Evolutionary conservation across 1,284 basidiomycete genomes (phyloP).

Genomic region (Megacollybia platyphylla): DNA sequence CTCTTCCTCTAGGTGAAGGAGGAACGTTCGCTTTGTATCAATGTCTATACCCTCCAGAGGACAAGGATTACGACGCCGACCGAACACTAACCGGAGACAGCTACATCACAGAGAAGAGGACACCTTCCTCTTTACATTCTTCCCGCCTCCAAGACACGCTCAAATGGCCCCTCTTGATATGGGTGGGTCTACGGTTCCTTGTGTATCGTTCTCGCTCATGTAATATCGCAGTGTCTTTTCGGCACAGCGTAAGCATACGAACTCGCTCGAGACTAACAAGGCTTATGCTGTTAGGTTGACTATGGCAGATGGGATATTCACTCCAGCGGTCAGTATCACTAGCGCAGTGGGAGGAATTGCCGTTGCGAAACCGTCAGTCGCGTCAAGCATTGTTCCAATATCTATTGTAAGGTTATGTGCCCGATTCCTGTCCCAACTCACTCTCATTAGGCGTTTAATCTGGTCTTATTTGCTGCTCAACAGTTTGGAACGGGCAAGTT

Average conservation of each 20-base stretch:
- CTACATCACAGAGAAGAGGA: conserved; percentile 6
- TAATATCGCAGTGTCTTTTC: conserved; percentile 20
- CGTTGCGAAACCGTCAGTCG: conserved; percentile 38
- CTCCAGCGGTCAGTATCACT: conserved; percentile 57
- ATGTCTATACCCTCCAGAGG: conserved; percentile 39
- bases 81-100: conserved; percentile 40
- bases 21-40: conserved; percentile 55
- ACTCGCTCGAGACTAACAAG: neutral
- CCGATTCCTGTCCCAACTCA: neutral
- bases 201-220: conserved; percentile 4
- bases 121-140: conserved; percentile 3
- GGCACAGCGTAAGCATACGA: conserved; percentile 21
- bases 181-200: conserved; percentile 22
- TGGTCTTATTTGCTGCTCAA: conserved; percentile 47
- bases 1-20: conserved; percentile 34
- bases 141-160: conserved; percentile 17
- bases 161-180: conserved; percentile 38
- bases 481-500: conserved; percentile 45
- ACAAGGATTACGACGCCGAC: conserved; percentile 31
- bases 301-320: conserved; percentile 49
- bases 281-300: conserved; percentile 25
- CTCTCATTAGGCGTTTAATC: conserved; percentile 31
- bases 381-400: conserved; percentile 35
- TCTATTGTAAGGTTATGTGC: conserved; percentile 33
- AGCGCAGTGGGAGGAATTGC: conserved; percentile 56